Conservation (phyloP, 2,329 filamentous ascomycete species). For the Cyanodermella asteris region DNA sequence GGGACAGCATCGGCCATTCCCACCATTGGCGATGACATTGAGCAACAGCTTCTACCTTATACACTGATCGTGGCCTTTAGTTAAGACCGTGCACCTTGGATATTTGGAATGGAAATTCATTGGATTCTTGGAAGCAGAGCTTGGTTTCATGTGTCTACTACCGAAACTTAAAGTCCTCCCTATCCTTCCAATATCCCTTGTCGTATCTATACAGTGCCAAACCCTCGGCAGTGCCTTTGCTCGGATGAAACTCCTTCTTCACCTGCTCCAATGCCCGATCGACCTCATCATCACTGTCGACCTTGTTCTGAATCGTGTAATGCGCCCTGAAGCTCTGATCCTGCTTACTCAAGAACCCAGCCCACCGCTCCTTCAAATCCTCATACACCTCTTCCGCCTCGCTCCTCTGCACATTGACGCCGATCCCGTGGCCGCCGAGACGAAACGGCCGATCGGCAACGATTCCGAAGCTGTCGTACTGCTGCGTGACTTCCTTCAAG, state of each 20-base stretch:
- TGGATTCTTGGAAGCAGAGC: too few species aligned
- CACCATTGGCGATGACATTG: too few species aligned
- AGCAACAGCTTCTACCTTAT: too few species aligned
- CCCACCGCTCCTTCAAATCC: constrained; percentile 5
- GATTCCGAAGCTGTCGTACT: constrained; percentile 4
- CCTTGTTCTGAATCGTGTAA: constrained; percentile 10
- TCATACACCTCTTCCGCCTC: constrained; percentile 3
- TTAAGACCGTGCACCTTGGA: too few species aligned
- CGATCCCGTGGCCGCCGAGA: constrained; percentile 4
- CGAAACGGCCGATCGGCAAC: constrained; percentile 3
- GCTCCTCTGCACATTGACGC: constrained; percentile 3
- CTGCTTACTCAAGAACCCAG: constrained; percentile 8
- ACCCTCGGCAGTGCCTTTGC: constrained; percentile 4
- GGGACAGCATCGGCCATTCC: too few species aligned
- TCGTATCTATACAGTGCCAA: constrained; percentile 8
- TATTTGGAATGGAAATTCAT: too few species aligned
- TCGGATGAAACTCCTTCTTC: constrained; percentile 2
- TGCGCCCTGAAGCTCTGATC: constrained; percentile 8
- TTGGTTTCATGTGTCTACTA: too few species aligned
- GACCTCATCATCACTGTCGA: constrained; percentile 5
- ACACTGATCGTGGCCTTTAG: too few species aligned
- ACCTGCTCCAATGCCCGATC: constrained; percentile 4
- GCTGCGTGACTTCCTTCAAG: constrained; percentile 4
- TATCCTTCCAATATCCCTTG: constrained; percentile 4
- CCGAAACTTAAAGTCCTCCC: constrained; percentile 2